These are phyloP conservation scores for Phyllostachys edulis DNA, from an alignment of 176 grass and related monocot species.

Conservation along the genomic window DNA sequence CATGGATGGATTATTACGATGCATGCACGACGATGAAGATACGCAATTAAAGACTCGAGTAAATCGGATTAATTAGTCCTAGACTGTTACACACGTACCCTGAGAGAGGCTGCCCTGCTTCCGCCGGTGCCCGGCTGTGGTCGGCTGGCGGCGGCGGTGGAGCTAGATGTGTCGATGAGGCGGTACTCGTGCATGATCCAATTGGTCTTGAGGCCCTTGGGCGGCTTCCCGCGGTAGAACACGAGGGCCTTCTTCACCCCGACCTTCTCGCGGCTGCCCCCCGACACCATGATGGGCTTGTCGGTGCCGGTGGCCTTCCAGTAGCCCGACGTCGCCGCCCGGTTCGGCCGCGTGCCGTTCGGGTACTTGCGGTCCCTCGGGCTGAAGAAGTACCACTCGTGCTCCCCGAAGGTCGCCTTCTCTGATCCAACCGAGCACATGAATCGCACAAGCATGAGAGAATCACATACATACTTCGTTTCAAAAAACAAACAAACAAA, in stretches of 20 bases:
- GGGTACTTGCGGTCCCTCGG: slow-evolving; percentile 95
- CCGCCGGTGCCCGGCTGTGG: neutral
- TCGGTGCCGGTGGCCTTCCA: slow-evolving; percentile 98
- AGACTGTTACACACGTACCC: slow-evolving; percentile 47
- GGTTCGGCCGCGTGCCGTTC: slow-evolving; percentile 78
- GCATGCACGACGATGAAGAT: neutral
- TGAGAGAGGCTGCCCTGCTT: slow-evolving; percentile 56
- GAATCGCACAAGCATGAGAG: neutral
- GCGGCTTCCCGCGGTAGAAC: slow-evolving; percentile 91
- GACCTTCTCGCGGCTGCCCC: slow-evolving; percentile 53
- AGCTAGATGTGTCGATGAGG: slow-evolving; percentile 40
- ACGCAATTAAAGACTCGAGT: neutral
- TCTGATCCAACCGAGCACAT: slow-evolving; percentile 32
- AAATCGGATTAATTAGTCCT: neutral
- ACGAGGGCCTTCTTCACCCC: slow-evolving; percentile 95
- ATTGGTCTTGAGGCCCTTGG: slow-evolving; percentile 79
- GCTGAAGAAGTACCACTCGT: slow-evolving; percentile 99
- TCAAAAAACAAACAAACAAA: too few relatives aligned
- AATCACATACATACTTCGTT: neutral
- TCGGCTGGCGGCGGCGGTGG: neutral
- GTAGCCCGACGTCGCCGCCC: slow-evolving; percentile 88
- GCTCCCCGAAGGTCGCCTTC: slow-evolving; percentile 81
- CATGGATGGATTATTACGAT: neutral
- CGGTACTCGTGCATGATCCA: slow-evolving; percentile 99
- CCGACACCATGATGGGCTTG: slow-evolving; percentile 66